Percentiles rank a stretch among this genome's conserved stretches.
These are phyloP conservation scores for Phytopythium delawarense DNA, from an alignment of 352 stramenopile species.

Conservation along the genomic window DNA sequence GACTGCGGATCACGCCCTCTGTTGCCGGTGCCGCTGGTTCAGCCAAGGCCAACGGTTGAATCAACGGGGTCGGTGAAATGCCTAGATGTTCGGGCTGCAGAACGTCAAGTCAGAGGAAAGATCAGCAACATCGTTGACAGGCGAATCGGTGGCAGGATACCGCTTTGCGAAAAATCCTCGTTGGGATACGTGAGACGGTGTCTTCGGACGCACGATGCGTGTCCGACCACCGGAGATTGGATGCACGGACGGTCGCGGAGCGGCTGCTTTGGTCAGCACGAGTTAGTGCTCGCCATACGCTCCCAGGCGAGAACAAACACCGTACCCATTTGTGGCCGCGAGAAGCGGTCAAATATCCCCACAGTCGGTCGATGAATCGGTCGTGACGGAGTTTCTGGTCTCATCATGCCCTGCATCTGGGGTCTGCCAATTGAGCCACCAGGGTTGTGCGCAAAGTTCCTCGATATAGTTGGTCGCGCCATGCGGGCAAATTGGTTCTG, in stretches of 20 bases:
- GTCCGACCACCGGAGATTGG: slow-evolving; percentile 34
- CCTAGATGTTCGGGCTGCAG: neutral
- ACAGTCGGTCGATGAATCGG: slow-evolving; percentile 42
- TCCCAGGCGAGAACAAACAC: neutral
- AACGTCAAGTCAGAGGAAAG: neutral
- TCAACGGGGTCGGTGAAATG: neutral
- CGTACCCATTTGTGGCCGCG: slow-evolving; percentile 56
- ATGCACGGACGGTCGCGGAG: slow-evolving; percentile 32
- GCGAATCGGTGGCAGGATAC: slow-evolving; percentile 15
- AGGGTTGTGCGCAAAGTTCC: slow-evolving; percentile 8
- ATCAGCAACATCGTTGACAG: neutral
- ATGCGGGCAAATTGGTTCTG: slow-evolving; percentile 36
- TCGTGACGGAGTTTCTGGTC: slow-evolving; percentile 36
- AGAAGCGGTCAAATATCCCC: slow-evolving; percentile 63
- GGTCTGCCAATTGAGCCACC: slow-evolving; percentile 17
- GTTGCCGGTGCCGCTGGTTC: neutral
- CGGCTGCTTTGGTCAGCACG: slow-evolving; percentile 8
- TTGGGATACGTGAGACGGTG: slow-evolving; percentile 59
- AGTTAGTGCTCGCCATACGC: neutral
- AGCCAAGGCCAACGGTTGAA: neutral
- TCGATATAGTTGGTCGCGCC: neutral
- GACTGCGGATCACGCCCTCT: neutral
- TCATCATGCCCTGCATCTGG: slow-evolving; percentile 16
- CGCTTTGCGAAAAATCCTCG: slow-evolving; percentile 59
- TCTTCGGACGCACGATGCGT: slow-evolving; percentile 67